Conservation (phyloP, 2,329 filamentous ascomycete genomes). For the Torrubiella hemipterigena region DNA sequence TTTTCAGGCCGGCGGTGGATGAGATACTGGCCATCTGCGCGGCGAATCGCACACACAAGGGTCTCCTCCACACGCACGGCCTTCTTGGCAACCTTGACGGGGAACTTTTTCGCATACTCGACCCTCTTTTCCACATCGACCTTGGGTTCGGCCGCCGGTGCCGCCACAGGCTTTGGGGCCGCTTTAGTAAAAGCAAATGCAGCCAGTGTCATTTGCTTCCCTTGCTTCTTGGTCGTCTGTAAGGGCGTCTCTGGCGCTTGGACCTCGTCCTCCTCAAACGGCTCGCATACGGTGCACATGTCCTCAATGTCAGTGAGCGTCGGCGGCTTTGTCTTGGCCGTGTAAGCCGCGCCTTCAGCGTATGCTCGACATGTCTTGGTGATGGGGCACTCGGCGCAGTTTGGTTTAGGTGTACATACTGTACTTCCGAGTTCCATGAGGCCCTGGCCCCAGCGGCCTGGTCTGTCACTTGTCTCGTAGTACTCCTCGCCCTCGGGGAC, state of each 20-base stretch:
- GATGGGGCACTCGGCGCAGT: constrained; percentile 40
- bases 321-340: constrained; percentile 9
- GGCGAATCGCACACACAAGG: constrained; percentile 38
- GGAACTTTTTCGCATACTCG: constrained; percentile 37
- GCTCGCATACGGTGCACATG: constrained; percentile 33
- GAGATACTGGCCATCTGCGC: constrained; percentile 30
- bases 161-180: constrained; percentile 4
- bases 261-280: constrained; percentile 16
- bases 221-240: constrained; percentile 8
- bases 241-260: constrained; percentile 2
- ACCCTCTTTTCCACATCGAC: constrained; percentile 22
- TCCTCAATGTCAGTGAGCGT: constrained; percentile 35
- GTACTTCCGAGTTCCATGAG: constrained; percentile 56
- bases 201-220: constrained; percentile 20
- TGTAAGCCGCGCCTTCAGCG: constrained; percentile 28
- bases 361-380: constrained; percentile 38
- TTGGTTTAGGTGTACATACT: constrained; percentile 46
- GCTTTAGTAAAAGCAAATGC: constrained; percentile 20
- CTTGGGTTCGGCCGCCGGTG: constrained; percentile 6
- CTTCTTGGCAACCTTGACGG: constrained; percentile 38
- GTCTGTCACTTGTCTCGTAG: constrained; percentile 28
- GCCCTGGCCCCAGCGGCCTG: constrained; percentile 51
- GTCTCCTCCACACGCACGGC: constrained; percentile 38
- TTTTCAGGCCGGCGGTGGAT: constrained; percentile 39
- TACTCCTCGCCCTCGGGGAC: constrained; percentile 8